These are phyloP conservation scores for Ceratobasidium sp. DNA, from an alignment of 1,284 basidiomycete genomes.

Conservation along the genomic window DNA sequence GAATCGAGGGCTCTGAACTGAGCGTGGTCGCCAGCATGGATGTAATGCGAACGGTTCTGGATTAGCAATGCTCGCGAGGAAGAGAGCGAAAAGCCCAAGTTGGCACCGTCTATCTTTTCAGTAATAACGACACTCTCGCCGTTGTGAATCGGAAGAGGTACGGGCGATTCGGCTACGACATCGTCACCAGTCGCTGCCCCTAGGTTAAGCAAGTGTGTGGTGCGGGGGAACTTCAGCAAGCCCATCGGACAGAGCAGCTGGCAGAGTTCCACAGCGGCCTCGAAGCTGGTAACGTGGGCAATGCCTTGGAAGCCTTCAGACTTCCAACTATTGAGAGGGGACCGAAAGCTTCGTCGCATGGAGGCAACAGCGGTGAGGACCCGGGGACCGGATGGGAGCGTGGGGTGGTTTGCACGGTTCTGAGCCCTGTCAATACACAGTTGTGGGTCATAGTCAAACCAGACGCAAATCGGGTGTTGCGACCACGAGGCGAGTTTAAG, in stretches of 20 bases:
- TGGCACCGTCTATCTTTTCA: constrained; percentile 76
- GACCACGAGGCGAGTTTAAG: constrained; percentile 65
- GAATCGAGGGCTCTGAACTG: constrained; percentile 70
- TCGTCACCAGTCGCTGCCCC: constrained; percentile 71
- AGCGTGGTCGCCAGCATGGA: constrained; percentile 66
- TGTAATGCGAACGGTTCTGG: constrained; percentile 75
- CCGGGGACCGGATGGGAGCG: constrained; percentile 67
- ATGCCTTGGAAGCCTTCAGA: constrained; percentile 66
- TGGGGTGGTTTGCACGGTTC: constrained; percentile 68
- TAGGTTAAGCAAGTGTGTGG: constrained; percentile 69
- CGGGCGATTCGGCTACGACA: constrained; percentile 54
- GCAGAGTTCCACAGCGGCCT: constrained; percentile 65
- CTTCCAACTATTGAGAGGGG: constrained; percentile 55
- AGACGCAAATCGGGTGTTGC: constrained; percentile 64
- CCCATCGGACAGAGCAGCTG: constrained; percentile 60
- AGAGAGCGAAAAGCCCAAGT: constrained; percentile 74
- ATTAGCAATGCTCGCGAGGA: constrained; percentile 64
- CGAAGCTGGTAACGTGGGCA: constrained; percentile 64
- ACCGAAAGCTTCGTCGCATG: constrained; percentile 64
- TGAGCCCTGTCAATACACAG: constrained; percentile 69
- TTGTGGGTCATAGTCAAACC: constrained; percentile 67
- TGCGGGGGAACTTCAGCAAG: constrained; percentile 72
- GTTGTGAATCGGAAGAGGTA: constrained; percentile 45
- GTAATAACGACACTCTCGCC: constrained; percentile 63
- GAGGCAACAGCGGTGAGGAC: constrained; percentile 69